Percentiles rank a stretch among this genome's conserved stretches.
Conservation (phyloP, 2,329 filamentous ascomycete species). For the Neofusicoccum kwambonambiense region DNA sequence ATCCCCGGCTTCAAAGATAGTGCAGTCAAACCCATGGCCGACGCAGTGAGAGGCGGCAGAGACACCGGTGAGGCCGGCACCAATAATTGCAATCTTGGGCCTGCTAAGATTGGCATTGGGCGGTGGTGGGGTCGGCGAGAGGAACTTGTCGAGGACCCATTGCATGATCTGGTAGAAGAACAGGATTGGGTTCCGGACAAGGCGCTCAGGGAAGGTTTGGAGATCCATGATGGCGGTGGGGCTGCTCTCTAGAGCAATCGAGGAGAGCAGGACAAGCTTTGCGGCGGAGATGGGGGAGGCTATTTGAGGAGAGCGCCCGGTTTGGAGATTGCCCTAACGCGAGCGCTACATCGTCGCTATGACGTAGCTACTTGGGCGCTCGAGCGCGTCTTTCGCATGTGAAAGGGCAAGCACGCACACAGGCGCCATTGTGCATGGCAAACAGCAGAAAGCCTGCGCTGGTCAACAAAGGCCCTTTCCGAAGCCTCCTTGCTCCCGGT, state of each 20-base stretch:
- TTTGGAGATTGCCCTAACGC: background rate
- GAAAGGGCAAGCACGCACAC: background rate
- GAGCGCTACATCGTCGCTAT: background rate
- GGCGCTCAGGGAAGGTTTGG: slow-evolving; percentile 22
- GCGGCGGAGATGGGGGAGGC: background rate
- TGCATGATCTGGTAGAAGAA: slow-evolving; percentile 66
- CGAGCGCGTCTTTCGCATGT: slow-evolving; percentile 6
- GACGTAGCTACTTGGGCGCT: background rate
- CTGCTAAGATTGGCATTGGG: slow-evolving; percentile 56
- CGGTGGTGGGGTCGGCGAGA: slow-evolving; percentile 69
- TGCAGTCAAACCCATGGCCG: slow-evolving; percentile 80
- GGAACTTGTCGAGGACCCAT: slow-evolving; percentile 60
- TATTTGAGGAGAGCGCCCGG: background rate
- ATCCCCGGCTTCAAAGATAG: slow-evolving; percentile 71
- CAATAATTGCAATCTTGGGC: slow-evolving; percentile 55
- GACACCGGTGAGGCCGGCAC: slow-evolving; percentile 64
- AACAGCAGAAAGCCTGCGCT: background rate
- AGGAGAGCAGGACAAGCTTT: background rate
- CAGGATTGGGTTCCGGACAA: slow-evolving; percentile 48
- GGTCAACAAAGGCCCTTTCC: background rate
- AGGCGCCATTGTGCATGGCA: background rate
- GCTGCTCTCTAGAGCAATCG: background rate
- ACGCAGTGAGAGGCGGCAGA: slow-evolving; percentile 79
- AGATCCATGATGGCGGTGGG: slow-evolving; percentile 13
- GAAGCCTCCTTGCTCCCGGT: no score